phyloP scores from a whole-genome alignment of 1,284 basidiomycete species.

The Heterobasidion irregulare region DNA sequence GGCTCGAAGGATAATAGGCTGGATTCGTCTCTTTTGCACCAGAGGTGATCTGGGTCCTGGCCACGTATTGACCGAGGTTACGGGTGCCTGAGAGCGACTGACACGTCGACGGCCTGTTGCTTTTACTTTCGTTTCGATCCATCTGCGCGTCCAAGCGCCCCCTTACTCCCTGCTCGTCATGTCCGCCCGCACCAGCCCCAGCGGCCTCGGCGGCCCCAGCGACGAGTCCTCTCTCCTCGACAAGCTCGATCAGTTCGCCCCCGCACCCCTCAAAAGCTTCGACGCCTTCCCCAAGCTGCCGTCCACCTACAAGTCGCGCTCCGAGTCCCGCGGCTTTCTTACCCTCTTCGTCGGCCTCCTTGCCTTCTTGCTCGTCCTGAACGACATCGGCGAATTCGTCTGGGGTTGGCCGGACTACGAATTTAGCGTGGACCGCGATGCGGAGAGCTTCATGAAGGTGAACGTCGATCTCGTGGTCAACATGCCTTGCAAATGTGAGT shows the following conservation, averaged over 20 bases:
- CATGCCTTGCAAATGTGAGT: conserved; percentile 88
- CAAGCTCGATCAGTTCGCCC: conserved; percentile 52
- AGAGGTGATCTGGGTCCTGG: too few relatives aligned
- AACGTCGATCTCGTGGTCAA: conserved; percentile 89
- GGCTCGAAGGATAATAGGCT: conserved; percentile 1
- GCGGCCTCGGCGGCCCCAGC: too few relatives aligned
- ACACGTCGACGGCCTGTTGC: too few relatives aligned
- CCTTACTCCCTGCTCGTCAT: too few relatives aligned
- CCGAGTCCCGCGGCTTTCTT: conserved; percentile 81
- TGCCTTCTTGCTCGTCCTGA: conserved; percentile 71
- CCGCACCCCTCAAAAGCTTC: conserved; percentile 47
- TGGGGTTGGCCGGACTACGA: conserved; percentile 88
- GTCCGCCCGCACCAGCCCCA: too few relatives aligned
- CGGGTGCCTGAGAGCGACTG: too few relatives aligned
- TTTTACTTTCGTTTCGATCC: too few relatives aligned
- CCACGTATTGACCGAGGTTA: too few relatives aligned
- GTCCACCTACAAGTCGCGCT: conserved; percentile 80
- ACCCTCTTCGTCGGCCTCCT: conserved; percentile 74
- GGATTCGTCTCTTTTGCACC: too few relatives aligned
- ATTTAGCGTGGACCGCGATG: conserved; percentile 72
- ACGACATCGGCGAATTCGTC: conserved; percentile 85
- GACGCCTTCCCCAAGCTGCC: conserved; percentile 89
- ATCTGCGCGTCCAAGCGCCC: too few relatives aligned
- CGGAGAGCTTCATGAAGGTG: conserved; percentile 61
- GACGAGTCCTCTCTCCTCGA: conserved; percentile 30